phyloP scores from a whole-genome alignment of 148 eudicot species.

The Pharnaceum exiguum region DNA sequence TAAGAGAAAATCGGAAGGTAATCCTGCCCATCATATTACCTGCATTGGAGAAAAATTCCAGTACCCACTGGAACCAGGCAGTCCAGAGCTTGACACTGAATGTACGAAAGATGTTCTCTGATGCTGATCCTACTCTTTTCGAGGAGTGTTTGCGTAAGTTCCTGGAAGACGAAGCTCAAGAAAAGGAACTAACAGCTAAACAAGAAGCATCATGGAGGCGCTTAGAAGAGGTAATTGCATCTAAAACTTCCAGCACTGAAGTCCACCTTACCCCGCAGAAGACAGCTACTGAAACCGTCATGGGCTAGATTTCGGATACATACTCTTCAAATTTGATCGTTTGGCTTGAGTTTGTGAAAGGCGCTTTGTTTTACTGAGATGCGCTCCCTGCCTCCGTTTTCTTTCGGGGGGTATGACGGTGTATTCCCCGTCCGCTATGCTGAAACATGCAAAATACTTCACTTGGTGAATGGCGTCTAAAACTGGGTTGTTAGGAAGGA shows the following conservation, averaged over 20 bases:
- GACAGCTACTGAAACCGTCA: conserved; percentile 10
- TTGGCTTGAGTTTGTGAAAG: conserved; percentile 3
- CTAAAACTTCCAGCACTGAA: conserved; percentile 15
- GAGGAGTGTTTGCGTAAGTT: conserved; percentile 37
- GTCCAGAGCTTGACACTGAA: conserved; percentile 42
- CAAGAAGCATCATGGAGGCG: conserved; percentile 35
- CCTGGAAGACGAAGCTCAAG: conserved; percentile 35
- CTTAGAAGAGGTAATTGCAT: conserved; percentile 27
- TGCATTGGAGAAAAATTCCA: conserved; percentile 35
- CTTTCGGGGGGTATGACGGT: neutral
- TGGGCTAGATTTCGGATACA: conserved; percentile 10
- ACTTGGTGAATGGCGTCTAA: neutral
- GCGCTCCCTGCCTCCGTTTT: conserved; percentile 7
- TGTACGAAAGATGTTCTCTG: conserved; percentile 40
- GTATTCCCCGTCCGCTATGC: conserved; percentile 5
- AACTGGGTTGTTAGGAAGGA: conserved; percentile 1
- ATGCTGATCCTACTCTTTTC: conserved; percentile 33
- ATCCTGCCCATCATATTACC: conserved; percentile 42
- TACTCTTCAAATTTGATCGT: conserved; percentile 3
- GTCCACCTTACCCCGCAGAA: conserved; percentile 21
- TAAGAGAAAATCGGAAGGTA: conserved; percentile 35
- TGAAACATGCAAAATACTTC: conserved; percentile 7
- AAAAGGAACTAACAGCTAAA: conserved; percentile 24
- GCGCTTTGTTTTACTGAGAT: neutral
- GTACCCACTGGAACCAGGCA: conserved; percentile 44